Evolutionary conservation across 129 eudicot genomes (phyloP).

Genomic region (Calendula officinalis): DNA sequence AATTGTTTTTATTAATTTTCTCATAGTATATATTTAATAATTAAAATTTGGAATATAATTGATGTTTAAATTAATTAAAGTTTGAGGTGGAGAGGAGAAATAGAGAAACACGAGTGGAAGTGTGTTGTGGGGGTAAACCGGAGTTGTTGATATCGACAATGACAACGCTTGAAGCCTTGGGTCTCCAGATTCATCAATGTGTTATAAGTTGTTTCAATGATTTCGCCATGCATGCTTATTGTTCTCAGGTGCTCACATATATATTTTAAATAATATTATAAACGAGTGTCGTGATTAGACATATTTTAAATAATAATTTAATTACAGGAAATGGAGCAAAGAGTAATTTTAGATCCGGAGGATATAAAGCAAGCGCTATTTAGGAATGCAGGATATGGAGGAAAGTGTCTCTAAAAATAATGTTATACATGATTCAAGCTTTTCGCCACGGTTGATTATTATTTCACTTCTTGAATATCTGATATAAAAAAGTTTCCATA

Average conservation of each 20-base stretch:
- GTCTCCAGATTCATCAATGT: slow-evolving; percentile 76
- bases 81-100: slow-evolving; percentile 79
- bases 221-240: slow-evolving; percentile 72
- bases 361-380: slow-evolving; percentile 82
- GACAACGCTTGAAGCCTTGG: slow-evolving; percentile 65
- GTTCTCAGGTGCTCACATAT: slow-evolving; percentile 72
- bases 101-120: slow-evolving; percentile 49
- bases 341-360: slow-evolving; percentile 39
- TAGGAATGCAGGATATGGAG: slow-evolving; percentile 89
- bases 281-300: no score
- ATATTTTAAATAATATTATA: background rate
- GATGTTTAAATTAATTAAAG: slow-evolving; percentile 23
- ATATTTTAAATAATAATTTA: background rate
- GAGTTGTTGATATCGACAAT: slow-evolving; percentile 72
- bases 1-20: background rate
- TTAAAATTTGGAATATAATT: background rate
- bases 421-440: background rate
- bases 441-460: background rate
- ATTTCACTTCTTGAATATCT: background rate
- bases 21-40: background rate
- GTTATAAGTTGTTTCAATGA: slow-evolving; percentile 89
- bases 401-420: slow-evolving; percentile 61
- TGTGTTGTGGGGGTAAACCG: slow-evolving; percentile 70
- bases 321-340: slow-evolving; percentile 52
- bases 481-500: background rate